phyloP scores from a whole-genome alignment of 805 yeast genomes.

The Candida golubevii region DNA sequence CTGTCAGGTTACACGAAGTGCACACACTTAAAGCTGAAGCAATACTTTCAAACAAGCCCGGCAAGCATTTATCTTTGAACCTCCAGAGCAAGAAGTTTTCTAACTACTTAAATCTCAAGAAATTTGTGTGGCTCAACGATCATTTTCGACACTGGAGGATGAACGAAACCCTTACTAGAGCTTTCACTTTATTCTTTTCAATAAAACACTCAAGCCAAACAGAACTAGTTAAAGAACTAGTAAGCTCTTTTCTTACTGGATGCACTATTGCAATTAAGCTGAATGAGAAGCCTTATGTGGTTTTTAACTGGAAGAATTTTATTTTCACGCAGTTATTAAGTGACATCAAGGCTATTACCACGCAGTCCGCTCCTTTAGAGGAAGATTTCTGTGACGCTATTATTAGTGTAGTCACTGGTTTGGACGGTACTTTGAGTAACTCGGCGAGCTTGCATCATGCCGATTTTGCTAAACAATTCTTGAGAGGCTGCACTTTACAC shows the following conservation, averaged over 20 bases:
- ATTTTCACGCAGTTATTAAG: slow-evolving; percentile 27
- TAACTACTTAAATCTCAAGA: slow-evolving; percentile 19
- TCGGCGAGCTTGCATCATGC: background rate
- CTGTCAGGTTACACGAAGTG: background rate
- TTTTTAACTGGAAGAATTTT: slow-evolving; percentile 35
- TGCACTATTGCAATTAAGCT: slow-evolving; percentile 16
- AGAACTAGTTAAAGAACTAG: slow-evolving; percentile 17
- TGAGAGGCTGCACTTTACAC: slow-evolving; percentile 29
- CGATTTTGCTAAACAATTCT: slow-evolving; percentile 26
- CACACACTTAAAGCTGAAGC: background rate
- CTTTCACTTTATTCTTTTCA: slow-evolving; percentile 7
- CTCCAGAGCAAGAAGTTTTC: slow-evolving; percentile 8
- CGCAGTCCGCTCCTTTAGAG: background rate
- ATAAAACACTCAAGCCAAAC: slow-evolving; percentile 10
- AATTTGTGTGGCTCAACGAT: slow-evolving; percentile 26
- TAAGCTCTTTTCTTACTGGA: slow-evolving; percentile 22
- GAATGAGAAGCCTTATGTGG: slow-evolving; percentile 22
- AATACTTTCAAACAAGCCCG: background rate
- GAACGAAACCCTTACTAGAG: slow-evolving; percentile 9
- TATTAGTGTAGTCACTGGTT: background rate
- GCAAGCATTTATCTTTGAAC: slow-evolving; percentile 4
- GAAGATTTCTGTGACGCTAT: slow-evolving; percentile 4
- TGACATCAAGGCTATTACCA: slow-evolving; percentile 14
- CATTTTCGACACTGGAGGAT: slow-evolving; percentile 24
- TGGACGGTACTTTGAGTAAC: too few species aligned